A percentile compares a stretch with the other conserved stretches of the same genome.
phyloP scores from a whole-genome alignment of 2,329 filamentous ascomycete genomes.

The Neonectria ditissima region DNA sequence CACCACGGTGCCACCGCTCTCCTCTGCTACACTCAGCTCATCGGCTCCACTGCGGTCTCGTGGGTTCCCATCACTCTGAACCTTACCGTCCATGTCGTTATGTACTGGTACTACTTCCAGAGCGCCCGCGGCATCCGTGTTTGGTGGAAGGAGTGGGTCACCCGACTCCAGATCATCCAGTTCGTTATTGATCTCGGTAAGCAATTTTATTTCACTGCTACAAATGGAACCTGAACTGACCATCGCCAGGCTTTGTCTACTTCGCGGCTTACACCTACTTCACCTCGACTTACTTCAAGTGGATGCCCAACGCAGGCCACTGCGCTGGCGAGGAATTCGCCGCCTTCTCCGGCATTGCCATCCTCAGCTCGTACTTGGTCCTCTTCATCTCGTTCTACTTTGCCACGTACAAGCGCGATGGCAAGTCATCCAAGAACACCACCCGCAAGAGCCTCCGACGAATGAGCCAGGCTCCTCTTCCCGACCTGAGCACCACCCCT shows the following conservation, averaged over 20 bases:
- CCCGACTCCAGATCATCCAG: constrained; percentile 94
- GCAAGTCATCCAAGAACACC: constrained; percentile 77
- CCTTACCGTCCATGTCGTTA: constrained; percentile 93
- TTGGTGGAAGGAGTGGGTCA: constrained; percentile 99
- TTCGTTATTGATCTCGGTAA: constrained; percentile 96
- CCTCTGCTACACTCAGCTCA: constrained; percentile 97
- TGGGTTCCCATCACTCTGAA: constrained; percentile 96
- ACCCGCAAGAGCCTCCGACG: constrained; percentile 81
- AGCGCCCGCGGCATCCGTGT: constrained; percentile 93
- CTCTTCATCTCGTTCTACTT: constrained; percentile 99
- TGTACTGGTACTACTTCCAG: constrained; percentile 99
- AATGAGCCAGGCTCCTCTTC: constrained; percentile 75
- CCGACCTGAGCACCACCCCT: constrained; percentile 74
- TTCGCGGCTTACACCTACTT: constrained; percentile 81
- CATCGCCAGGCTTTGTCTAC: constrained; percentile 86
- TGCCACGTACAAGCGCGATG: constrained; percentile 91
- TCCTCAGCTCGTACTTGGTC: constrained; percentile 93
- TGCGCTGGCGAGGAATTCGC: constrained; percentile 98
- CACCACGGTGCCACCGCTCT: constrained; percentile 97
- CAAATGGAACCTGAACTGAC: constrained; percentile 29
- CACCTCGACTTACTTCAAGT: constrained; percentile 96
- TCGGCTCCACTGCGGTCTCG: constrained; percentile 91
- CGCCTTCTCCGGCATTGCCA: constrained; percentile 90
- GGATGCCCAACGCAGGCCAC: constrained; percentile 83
- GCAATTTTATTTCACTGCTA: constrained; percentile 46